phyloP scores from a whole-genome alignment of 2,329 filamentous ascomycete species.

The Pseudogymnoascus sp. region DNA sequence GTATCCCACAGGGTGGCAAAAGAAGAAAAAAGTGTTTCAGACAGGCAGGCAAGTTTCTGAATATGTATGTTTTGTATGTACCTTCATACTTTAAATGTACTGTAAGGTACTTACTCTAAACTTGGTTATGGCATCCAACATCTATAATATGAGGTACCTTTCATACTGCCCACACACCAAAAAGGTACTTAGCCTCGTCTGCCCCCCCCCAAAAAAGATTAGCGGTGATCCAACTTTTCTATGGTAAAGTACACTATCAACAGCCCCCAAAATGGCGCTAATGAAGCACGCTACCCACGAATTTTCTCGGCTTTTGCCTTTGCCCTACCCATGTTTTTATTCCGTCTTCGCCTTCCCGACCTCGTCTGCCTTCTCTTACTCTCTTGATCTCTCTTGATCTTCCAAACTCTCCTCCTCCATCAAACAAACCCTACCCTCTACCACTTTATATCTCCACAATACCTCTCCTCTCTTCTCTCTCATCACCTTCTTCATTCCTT shows the following conservation, averaged over 20 bases:
- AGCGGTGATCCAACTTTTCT: background rate
- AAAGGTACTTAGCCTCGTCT: background rate
- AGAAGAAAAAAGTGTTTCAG: background rate
- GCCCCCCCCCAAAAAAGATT: background rate
- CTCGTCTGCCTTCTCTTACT: conserved; percentile 13
- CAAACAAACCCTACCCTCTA: conserved; percentile 11
- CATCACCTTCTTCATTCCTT: conserved; percentile 36
- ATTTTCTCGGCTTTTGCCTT: conserved; percentile 14
- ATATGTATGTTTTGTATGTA: background rate
- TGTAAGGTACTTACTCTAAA: background rate
- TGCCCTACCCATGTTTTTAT: conserved; percentile 21
- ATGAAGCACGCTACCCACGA: conserved; percentile 6
- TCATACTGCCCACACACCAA: background rate
- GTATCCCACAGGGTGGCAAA: conserved; percentile 3
- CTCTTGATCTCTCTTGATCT: conserved; percentile 20
- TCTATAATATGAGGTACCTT: background rate
- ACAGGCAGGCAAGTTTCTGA: background rate
- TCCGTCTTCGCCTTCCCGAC: conserved; percentile 5
- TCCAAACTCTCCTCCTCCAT: conserved; percentile 13
- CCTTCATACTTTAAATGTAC: background rate
- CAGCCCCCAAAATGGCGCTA: background rate
- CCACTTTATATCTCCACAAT: conserved; percentile 14
- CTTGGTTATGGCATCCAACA: background rate
- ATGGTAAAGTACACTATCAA: background rate
- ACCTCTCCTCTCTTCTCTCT: conserved; percentile 17